Evolutionary conservation across 768 basidiomycete genomes (phyloP).

Genomic region (Trichaptum fuscoviolaceum): DNA sequence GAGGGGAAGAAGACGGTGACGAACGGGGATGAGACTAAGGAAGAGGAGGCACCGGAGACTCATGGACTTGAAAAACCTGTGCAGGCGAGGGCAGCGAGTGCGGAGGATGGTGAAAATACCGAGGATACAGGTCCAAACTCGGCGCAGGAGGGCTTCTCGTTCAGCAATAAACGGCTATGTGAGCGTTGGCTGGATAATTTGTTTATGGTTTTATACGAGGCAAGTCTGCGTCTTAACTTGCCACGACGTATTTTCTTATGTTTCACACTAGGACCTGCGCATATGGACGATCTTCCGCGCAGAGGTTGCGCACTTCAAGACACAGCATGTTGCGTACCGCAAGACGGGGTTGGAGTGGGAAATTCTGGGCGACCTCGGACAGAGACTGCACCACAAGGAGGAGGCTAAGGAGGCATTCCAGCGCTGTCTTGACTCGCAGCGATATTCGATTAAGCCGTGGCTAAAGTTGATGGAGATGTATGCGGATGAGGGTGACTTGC

Average conservation of each 20-base stretch:
- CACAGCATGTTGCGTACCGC: constrained; percentile 94
- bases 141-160: constrained; percentile 69
- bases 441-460: constrained; percentile 93
- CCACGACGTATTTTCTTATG: background rate
- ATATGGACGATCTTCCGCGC: constrained; percentile 99
- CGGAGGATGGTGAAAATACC: constrained; percentile 15
- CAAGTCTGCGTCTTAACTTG: constrained; percentile 26
- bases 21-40: constrained; percentile 35
- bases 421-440: constrained; percentile 79
- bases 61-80: constrained; percentile 37
- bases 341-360: constrained; percentile 99
- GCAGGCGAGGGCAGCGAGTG: constrained; percentile 33
- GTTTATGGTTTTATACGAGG: constrained; percentile 98
- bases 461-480: constrained; percentile 91
- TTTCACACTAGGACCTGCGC: constrained; percentile 66
- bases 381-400: constrained; percentile 94
- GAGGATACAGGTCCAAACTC: constrained; percentile 24
- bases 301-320: constrained; percentile 98
- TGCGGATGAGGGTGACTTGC: constrained; percentile 94
- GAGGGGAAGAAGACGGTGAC: constrained; percentile 44
- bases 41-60: constrained; percentile 32
- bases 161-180: constrained; percentile 94
- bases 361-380: constrained; percentile 90
- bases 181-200: constrained; percentile 97
- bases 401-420: constrained; percentile 98